phyloP scores from a whole-genome alignment of 306 rosid genomes.

The Quercus robur region DNA sequence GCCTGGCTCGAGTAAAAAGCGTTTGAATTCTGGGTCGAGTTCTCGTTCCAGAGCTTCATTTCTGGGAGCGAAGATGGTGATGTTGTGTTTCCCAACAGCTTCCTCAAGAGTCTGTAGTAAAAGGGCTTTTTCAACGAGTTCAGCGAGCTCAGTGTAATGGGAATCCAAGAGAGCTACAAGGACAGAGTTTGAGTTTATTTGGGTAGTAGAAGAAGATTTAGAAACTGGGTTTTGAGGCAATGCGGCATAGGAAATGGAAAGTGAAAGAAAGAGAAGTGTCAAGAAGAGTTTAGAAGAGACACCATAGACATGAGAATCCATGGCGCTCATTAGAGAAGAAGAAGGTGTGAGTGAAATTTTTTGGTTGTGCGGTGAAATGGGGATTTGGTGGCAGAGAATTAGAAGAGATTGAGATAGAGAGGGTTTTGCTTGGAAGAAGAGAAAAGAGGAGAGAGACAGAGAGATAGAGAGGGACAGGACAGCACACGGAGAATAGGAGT shows the following conservation, averaged over 20 bases:
- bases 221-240: constrained; percentile 28
- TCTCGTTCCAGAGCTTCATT: constrained; percentile 78
- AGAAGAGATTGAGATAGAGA: neutral
- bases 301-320: constrained; percentile 62
- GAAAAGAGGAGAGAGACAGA: neutral
- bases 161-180: constrained; percentile 94
- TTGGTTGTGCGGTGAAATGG: neutral
- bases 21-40: constrained; percentile 89
- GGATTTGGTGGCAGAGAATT: neutral
- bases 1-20: constrained; percentile 75
- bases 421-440: neutral
- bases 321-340: constrained; percentile 35
- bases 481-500: neutral
- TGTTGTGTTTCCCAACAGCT: constrained; percentile 63
- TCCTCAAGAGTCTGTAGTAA: constrained; percentile 74
- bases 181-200: constrained; percentile 83
- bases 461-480: neutral
- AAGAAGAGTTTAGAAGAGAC: constrained; percentile 27
- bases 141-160: constrained; percentile 85
- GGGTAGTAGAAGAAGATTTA: constrained; percentile 33
- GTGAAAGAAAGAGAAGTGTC: constrained; percentile 12
- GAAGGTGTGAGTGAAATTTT: neutral
- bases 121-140: constrained; percentile 92
- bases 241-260: constrained; percentile 20
- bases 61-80: constrained; percentile 82